Percentiles rank a stretch among this genome's conserved stretches.
Conservation (phyloP, 345 rosid species). For the Bretschneidera sinensis region DNA sequence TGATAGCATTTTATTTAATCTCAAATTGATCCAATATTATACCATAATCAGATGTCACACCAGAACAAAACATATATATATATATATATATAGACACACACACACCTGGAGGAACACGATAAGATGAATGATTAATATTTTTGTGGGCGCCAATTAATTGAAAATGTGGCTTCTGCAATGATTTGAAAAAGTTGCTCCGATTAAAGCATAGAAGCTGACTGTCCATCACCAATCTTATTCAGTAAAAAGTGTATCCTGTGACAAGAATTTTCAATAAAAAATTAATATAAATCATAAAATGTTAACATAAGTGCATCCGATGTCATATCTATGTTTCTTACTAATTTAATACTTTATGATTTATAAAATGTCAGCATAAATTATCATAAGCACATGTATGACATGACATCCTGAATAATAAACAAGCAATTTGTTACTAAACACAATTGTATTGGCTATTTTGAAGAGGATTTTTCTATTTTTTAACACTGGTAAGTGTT, state of each 20-base stretch:
- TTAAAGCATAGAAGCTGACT: conserved; percentile 19
- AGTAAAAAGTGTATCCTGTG: not conserved
- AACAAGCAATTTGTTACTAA: too few species aligned
- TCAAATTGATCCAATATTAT: too few species aligned
- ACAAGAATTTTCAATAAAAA: too few species aligned
- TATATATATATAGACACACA: not conserved
- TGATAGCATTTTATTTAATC: not conserved
- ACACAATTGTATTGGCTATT: too few species aligned
- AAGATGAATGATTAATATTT: not conserved
- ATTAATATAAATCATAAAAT: too few species aligned
- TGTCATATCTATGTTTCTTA: too few species aligned
- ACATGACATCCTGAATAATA: too few species aligned
- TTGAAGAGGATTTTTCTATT: too few species aligned
- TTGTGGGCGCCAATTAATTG: not conserved
- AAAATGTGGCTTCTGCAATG: conserved; percentile 12
- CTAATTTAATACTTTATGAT: too few species aligned
- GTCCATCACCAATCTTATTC: conserved; percentile 22
- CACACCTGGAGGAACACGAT: conserved; percentile 12
- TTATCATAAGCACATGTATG: too few species aligned
- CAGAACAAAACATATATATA: not conserved
- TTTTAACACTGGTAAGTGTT: too few species aligned
- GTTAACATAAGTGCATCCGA: not conserved
- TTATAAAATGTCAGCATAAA: too few species aligned
- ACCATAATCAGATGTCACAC: not conserved
- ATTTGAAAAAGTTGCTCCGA: conserved; percentile 21